Conservation (phyloP, 75 land plant species). For the Selaginella tamariscina region DNA sequence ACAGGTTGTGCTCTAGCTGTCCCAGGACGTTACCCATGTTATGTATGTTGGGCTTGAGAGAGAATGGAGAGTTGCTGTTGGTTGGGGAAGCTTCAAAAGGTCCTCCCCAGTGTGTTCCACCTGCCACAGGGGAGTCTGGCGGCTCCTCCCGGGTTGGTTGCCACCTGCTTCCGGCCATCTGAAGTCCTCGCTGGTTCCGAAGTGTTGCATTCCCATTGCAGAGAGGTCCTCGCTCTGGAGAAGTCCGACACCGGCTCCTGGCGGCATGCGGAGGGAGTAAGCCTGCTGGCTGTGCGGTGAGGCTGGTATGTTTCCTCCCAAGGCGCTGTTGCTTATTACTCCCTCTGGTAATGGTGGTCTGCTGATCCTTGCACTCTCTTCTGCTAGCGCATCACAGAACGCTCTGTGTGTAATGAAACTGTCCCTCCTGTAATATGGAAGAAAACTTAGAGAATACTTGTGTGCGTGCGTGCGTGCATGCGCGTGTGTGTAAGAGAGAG, state of each 20-base stretch:
- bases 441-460: too few species aligned
- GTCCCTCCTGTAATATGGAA: constrained; percentile 98
- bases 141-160: neutral
- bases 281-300: neutral
- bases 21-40: neutral
- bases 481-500: too few species aligned
- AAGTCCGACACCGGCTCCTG: neutral
- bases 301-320: neutral
- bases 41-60: neutral
- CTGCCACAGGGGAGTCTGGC: neutral
- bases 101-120: neutral
- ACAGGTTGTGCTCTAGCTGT: neutral
- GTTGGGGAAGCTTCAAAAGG: neutral
- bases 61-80: neutral
- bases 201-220: constrained; percentile 1
- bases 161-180: neutral
- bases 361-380: constrained; percentile 49
- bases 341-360: neutral
- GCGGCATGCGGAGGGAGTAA: neutral
- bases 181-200: neutral
- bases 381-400: constrained; percentile 90
- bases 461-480: too few species aligned
- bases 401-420: constrained; percentile 96
- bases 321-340: neutral
- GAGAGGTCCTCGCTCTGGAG: neutral